These are phyloP conservation scores for Orobanche coerulescens DNA, from an alignment of 257 asterid species.

Conservation along the genomic window DNA sequence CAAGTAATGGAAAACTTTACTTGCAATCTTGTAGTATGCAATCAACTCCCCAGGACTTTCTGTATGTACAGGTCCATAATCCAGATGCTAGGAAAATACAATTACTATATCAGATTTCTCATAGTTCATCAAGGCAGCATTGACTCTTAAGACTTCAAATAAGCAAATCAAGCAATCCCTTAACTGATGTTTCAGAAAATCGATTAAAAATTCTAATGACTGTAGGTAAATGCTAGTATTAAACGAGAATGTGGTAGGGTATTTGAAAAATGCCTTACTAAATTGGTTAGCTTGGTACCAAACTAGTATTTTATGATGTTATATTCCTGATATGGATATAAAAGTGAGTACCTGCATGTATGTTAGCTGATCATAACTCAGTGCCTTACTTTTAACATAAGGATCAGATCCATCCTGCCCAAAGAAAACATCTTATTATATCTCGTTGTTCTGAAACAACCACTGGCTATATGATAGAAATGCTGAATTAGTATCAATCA, in stretches of 20 bases:
- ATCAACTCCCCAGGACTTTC: constrained; percentile 93
- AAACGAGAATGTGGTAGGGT: background rate
- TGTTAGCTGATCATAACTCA: constrained; percentile 79
- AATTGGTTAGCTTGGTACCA: constrained; percentile 15
- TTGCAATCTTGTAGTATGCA: constrained; percentile 97
- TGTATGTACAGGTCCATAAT: constrained; percentile 71
- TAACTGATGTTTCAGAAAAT: constrained; percentile 14
- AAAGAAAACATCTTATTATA: constrained; percentile 19
- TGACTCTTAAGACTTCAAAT: constrained; percentile 19
- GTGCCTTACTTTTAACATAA: constrained; percentile 60
- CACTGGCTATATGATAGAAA: constrained; percentile 13
- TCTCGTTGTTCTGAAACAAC: constrained; percentile 14
- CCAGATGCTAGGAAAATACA: constrained; percentile 63
- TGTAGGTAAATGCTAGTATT: background rate
- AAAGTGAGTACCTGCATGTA: constrained; percentile 78
- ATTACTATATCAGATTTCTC: constrained; percentile 25
- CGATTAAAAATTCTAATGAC: background rate
- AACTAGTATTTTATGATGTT: constrained; percentile 6
- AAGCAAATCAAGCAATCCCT: constrained; percentile 15
- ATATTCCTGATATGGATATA: background rate
- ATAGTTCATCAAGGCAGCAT: constrained; percentile 14
- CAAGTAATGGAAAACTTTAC: constrained; percentile 36
- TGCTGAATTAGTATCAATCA: constrained; percentile 16
- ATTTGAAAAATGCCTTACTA: constrained; percentile 11
- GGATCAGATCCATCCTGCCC: constrained; percentile 85